phyloP scores from a whole-genome alignment of 1,284 basidiomycete genomes.

The Ustilago xerochloae region DNA sequence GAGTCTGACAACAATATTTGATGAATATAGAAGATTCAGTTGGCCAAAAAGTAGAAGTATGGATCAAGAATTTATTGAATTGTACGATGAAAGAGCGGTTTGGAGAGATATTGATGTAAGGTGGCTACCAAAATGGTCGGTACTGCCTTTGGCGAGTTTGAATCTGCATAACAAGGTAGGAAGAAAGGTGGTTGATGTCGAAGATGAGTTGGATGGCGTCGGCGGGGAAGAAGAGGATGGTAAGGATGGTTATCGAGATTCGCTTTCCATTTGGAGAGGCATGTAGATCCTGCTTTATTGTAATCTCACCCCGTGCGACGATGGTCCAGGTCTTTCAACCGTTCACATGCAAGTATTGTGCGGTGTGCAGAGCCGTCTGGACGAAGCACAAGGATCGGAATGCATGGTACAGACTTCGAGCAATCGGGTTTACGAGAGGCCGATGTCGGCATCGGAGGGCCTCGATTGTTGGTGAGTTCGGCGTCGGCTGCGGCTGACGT shows the following conservation, averaged over 20 bases:
- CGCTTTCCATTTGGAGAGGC: slow-evolving; percentile 39
- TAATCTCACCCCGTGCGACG: no score
- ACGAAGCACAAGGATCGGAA: no score
- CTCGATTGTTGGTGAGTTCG: no score
- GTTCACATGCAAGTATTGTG: no score
- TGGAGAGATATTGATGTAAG: slow-evolving; percentile 36
- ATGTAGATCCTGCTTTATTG: no score
- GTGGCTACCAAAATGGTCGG: slow-evolving; percentile 47
- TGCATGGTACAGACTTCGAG: no score
- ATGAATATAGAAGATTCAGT: slow-evolving; percentile 73
- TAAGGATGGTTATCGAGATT: neutral
- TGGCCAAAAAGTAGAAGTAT: slow-evolving; percentile 72
- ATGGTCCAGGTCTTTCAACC: no score
- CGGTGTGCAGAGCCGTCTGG: no score
- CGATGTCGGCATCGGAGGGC: no score
- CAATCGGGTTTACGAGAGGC: no score
- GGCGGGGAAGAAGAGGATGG: neutral
- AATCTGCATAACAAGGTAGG: slow-evolving; percentile 22
- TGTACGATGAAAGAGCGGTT: slow-evolving; percentile 62
- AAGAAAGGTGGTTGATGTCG: slow-evolving; percentile 10
- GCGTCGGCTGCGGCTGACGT: no score
- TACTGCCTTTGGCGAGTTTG: slow-evolving; percentile 22
- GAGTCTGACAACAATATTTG: slow-evolving; percentile 72
- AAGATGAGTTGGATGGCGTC: slow-evolving; percentile 17
- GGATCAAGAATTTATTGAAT: slow-evolving; percentile 74